Base-by-base conservation (phyloP, 225 moss, liverwort and hornwort genomes). In the Climacium dendroides region DNA sequence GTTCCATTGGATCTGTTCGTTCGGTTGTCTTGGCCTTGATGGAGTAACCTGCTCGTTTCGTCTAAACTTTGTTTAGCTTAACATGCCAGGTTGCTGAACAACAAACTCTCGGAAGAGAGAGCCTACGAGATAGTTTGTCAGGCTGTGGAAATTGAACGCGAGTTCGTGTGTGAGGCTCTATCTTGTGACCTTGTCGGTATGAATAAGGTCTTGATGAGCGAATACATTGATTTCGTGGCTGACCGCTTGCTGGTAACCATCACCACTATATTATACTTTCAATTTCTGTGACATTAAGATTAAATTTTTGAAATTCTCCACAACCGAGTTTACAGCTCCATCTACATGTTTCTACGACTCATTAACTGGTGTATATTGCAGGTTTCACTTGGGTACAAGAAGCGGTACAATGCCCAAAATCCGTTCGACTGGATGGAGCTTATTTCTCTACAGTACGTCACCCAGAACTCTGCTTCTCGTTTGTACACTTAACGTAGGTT, bases 341-440 rank as follows among this genome's bases (percentile, higher is more conserved):
- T 55, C 26, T 28, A 13, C 9, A 5, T 61, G 8, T 39, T 37
- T 20, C 17, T 9, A 34, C 4, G 15, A 20, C 76, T 76, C 11
- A n/a, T 24, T 22, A 60, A 41, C 11, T 74, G 50, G 10, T 54
- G 35, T 77, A 7, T 7, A 5, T 22, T 86, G 71, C 92, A 97
- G 97, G 86, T 91, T 43, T 90, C 94, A 17, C 86, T 98, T n/a
- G 96, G 98, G 28, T 96, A 94, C 76, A 90, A 86, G 25, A 98
- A 96, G 86, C 82, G 74, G 23, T 98, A 93, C 90, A 94, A 94
- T 35, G 91, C 77, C 9, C 90, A 82, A 16, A 98, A 98, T 79
- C 98, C 98, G 2, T 98, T 98, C 64, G 98, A 98, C 69, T 96
- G 96, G 95, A 98, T 96, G 98, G 98, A 98, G 78, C 92, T 98